phyloP scores from a whole-genome alignment of 169 alveolate species.

The Plasmodium knowlesi region DNA sequence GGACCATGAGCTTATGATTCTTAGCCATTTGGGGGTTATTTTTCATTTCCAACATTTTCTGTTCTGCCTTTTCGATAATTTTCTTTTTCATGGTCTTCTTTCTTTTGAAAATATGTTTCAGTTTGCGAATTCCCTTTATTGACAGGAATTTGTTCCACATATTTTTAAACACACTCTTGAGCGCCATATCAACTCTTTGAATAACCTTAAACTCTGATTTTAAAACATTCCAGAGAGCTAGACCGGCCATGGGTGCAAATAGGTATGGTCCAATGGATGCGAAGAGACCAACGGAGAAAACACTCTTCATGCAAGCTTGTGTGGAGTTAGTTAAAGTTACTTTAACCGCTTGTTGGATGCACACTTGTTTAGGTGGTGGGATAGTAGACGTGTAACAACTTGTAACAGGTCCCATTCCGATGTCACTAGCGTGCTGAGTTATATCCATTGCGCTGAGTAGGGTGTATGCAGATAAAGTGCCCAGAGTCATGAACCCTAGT shows the following conservation, averaged over 20 bases:
- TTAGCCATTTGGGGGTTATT: constrained; percentile 28
- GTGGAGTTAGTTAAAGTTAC: constrained; percentile 76
- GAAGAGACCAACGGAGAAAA: constrained; percentile 82
- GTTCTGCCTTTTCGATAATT: constrained; percentile 58
- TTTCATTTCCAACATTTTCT: constrained; percentile 45
- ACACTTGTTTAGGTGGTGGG: constrained; percentile 79
- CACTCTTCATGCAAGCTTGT: constrained; percentile 78
- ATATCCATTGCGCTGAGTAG: constrained; percentile 83
- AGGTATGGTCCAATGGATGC: constrained; percentile 85
- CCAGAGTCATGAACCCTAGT: constrained; percentile 79
- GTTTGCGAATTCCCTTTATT: constrained; percentile 68
- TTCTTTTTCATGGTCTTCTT: constrained; percentile 70
- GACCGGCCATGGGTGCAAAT: constrained; percentile 85
- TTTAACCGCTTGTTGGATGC: constrained; percentile 75
- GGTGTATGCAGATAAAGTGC: constrained; percentile 85
- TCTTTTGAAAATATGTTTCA: constrained; percentile 77
- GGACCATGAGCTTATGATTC: constrained; percentile 33
- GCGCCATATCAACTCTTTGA: constrained; percentile 84
- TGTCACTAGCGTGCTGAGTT: constrained; percentile 83
- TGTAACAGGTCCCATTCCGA: constrained; percentile 82
- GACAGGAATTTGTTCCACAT: constrained; percentile 83
- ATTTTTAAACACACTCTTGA: constrained; percentile 75
- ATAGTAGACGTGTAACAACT: constrained; percentile 78
- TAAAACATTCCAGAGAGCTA: constrained; percentile 82
- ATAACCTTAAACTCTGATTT: constrained; percentile 84